These are phyloP conservation scores for Lantana camara DNA, from an alignment of 257 asterid species.

Conservation along the genomic window DNA sequence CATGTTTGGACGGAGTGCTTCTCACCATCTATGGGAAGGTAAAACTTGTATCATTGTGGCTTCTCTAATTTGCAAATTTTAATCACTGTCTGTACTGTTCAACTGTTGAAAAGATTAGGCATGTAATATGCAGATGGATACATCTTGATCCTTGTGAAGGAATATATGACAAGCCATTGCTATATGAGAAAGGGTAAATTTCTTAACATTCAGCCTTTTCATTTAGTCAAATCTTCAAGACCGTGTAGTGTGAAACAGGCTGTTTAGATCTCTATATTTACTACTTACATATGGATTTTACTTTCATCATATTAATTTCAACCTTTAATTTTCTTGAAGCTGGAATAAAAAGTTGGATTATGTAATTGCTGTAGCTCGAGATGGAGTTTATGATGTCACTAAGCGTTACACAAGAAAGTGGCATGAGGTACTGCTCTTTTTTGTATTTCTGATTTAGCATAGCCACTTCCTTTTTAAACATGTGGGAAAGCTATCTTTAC, in stretches of 20 bases:
- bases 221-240: slow-evolving; percentile 25
- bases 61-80: slow-evolving; percentile 20
- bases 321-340: slow-evolving; percentile 50
- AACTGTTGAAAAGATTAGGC: slow-evolving; percentile 25
- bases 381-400: slow-evolving; percentile 93
- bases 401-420: slow-evolving; percentile 93
- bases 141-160: slow-evolving; percentile 99
- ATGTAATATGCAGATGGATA: slow-evolving; percentile 84
- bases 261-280: slow-evolving; percentile 13
- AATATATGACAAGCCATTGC: slow-evolving; percentile 83
- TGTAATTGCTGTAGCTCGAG: slow-evolving; percentile 69
- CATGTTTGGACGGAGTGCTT: slow-evolving; percentile 99
- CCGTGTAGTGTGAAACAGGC: slow-evolving; percentile 17
- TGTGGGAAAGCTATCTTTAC: slow-evolving; percentile 9
- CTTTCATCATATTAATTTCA: slow-evolving; percentile 26
- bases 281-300: slow-evolving; percentile 5
- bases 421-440: slow-evolving; percentile 63
- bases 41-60: slow-evolving; percentile 30
- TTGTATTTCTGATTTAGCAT: slow-evolving; percentile 16
- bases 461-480: slow-evolving; percentile 1
- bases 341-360: slow-evolving; percentile 85
- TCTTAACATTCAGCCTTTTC: slow-evolving; percentile 24
- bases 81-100: slow-evolving; percentile 11
- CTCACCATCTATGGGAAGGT: slow-evolving; percentile 79
- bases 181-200: slow-evolving; percentile 92